These are phyloP conservation scores for Lactifluus subvellereus DNA, from an alignment of 768 basidiomycete species.

Conservation along the genomic window DNA sequence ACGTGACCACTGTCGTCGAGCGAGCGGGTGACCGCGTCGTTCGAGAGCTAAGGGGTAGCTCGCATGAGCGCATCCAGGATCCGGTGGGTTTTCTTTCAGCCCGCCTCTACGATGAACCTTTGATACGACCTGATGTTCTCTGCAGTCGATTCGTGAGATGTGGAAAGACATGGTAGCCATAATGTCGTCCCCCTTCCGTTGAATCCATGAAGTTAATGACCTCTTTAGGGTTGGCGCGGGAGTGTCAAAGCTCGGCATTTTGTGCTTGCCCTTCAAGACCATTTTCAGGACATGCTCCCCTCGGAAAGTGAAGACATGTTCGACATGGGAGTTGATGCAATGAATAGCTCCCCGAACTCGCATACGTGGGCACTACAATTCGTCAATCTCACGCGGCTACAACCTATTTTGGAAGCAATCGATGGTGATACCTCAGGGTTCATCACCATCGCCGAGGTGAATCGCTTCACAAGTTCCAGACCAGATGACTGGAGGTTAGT, in stretches of 20 bases:
- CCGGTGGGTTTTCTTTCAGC: background rate
- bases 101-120: background rate
- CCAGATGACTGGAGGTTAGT: constrained; percentile 30
- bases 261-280: constrained; percentile 30
- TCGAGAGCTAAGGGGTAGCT: constrained; percentile 24
- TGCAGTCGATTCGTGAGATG: constrained; percentile 6
- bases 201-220: background rate
- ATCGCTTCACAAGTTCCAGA: constrained; percentile 28
- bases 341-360: background rate
- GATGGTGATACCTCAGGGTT: constrained; percentile 35
- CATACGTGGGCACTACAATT: constrained; percentile 30
- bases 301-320: background rate
- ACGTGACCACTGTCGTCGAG: constrained; percentile 21
- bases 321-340: background rate
- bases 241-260: constrained; percentile 23
- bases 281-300: constrained; percentile 28
- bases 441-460: constrained; percentile 32
- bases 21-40: constrained; percentile 23
- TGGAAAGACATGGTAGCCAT: constrained; percentile 29
- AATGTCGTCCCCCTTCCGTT: background rate
- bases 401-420: constrained; percentile 31
- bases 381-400: constrained; percentile 25
- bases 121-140: background rate
- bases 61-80: constrained; percentile 27
- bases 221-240: constrained; percentile 22